phyloP scores from a whole-genome alignment of 1,139 yeast genomes.

The Pichia sp. region DNA sequence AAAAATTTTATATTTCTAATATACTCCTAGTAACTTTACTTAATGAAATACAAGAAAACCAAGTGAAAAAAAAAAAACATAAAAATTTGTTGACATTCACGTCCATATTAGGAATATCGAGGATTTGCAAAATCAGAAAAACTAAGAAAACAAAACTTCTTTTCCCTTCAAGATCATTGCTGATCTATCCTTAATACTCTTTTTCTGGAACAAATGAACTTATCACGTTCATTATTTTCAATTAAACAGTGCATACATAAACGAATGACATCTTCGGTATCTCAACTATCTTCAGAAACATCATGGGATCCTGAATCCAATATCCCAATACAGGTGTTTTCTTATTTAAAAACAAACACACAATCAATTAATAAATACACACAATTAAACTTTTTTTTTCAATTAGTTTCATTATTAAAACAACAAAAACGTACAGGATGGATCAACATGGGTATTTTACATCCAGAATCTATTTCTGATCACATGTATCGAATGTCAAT shows the following conservation, averaged over 20 bases:
- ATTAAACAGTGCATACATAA: neutral
- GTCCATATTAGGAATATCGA: too few species aligned
- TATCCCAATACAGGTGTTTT: slow-evolving; percentile 47
- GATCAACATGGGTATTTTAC: slow-evolving; percentile 67
- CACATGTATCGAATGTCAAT: slow-evolving; percentile 97
- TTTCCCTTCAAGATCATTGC: too few species aligned
- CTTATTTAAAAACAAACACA: slow-evolving; percentile 31
- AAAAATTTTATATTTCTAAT: neutral
- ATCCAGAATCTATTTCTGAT: slow-evolving; percentile 76
- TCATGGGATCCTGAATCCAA: slow-evolving; percentile 56
- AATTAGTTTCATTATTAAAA: slow-evolving; percentile 69
- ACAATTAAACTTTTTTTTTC: slow-evolving; percentile 57
- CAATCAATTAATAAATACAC: slow-evolving; percentile 15
- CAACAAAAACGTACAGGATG: slow-evolving; percentile 89
- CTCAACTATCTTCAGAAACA: slow-evolving; percentile 12
- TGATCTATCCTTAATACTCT: too few species aligned
- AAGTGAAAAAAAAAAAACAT: too few species aligned
- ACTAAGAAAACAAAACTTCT: too few species aligned
- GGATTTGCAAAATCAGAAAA: too few species aligned
- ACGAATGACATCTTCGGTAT: slow-evolving; percentile 5
- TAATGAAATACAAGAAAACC: too few species aligned
- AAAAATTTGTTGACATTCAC: too few species aligned
- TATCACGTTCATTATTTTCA: too few species aligned
- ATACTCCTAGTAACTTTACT: slow-evolving; percentile 3
- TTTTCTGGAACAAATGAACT: too few species aligned